Base-by-base conservation (phyloP, 108 stramenopile genomes). In the Nannochloropsis oceanica region DNA sequence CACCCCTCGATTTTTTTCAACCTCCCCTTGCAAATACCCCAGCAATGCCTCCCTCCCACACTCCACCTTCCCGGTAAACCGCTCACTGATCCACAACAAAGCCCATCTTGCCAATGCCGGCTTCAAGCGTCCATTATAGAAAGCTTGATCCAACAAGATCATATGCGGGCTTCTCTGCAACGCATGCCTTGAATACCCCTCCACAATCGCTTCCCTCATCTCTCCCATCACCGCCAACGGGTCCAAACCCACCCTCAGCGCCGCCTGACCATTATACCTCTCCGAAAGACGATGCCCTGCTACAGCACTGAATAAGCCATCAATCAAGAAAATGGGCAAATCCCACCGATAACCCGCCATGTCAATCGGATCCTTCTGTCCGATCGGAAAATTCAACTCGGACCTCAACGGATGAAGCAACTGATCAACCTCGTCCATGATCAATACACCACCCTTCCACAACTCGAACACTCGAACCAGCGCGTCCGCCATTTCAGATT, bases 361-460 rank as follows among this genome's bases (percentile, higher is more conserved):
- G 25, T 87, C 87, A n/a, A 87, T n/a, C 18, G 43, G 25, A 14
- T 25, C 43, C 79, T 87, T 87, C 27, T 81, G 84, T 14, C 90
- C 90, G 20, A 91, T 82, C 79, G 90, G 90, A 26, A 87, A 91
- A 81, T 91, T 91, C 44, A 87, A 42, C 87, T 91, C 90, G 25
- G 59, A 79, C 82, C 87, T 89, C 84, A 91, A 83, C 27, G 86
- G 85, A 42, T 91, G 89, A 12, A 91, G 84, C 12, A 91, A 43
- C 42, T 89, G 80, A 44, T 91, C 90, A 13, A 91, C 90, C 46
- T 91, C 90, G 83, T 91, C 90, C 18, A 91, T 34, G 11, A 91
- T 26, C 44, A 89, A 26, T 20, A 84, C 81, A n/a, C 90, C 89
- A 24, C 73, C 50, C 25, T 85, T 43, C 27, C 87, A 86, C 42